Percentiles rank a stretch among this genome's conserved stretches.
Evolutionary conservation across 2,329 filamentous ascomycete genomes (phyloP).

Genomic region (Xylaria multiplex): DNA sequence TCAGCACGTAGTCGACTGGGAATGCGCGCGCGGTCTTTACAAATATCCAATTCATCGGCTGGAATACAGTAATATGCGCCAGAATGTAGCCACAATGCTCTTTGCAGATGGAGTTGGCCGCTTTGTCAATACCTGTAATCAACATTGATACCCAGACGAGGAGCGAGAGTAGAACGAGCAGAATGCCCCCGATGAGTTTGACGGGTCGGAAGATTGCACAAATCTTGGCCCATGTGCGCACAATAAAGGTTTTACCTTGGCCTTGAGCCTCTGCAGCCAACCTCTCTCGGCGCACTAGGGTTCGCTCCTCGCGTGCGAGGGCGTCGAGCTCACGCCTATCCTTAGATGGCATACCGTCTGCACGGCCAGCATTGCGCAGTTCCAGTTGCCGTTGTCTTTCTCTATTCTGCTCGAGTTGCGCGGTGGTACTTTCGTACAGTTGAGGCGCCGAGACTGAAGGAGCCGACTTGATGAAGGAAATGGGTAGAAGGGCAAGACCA

Average conservation of each 20-base stretch:
- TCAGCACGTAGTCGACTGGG: constrained; percentile 91
- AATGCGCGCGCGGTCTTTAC: constrained; percentile 84
- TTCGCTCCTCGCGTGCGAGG: constrained; percentile 89
- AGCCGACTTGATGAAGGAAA: constrained; percentile 91
- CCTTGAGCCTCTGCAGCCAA: constrained; percentile 85
- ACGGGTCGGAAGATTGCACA: constrained; percentile 86
- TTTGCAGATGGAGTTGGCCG: constrained; percentile 93
- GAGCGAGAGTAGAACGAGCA: constrained; percentile 78
- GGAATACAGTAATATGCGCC: constrained; percentile 87
- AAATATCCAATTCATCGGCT: constrained; percentile 91
- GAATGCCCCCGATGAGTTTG: constrained; percentile 84
- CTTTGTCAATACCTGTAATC: constrained; percentile 95
- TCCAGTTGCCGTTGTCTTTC: constrained; percentile 94
- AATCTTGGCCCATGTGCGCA: constrained; percentile 80
- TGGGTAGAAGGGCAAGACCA: constrained; percentile 87
- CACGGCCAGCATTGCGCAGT: constrained; percentile 79
- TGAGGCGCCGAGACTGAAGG: constrained; percentile 86
- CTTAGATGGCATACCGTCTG: constrained; percentile 80
- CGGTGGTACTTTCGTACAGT: constrained; percentile 78
- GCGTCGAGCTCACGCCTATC: constrained; percentile 89
- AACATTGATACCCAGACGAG: constrained; percentile 91
- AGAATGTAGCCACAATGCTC: constrained; percentile 91
- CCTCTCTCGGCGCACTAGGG: constrained; percentile 86
- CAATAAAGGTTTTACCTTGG: constrained; percentile 77
- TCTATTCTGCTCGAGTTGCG: constrained; percentile 85